phyloP scores from a whole-genome alignment of 495 filamentous ascomycete species.

The Penicillium mononematosum region DNA sequence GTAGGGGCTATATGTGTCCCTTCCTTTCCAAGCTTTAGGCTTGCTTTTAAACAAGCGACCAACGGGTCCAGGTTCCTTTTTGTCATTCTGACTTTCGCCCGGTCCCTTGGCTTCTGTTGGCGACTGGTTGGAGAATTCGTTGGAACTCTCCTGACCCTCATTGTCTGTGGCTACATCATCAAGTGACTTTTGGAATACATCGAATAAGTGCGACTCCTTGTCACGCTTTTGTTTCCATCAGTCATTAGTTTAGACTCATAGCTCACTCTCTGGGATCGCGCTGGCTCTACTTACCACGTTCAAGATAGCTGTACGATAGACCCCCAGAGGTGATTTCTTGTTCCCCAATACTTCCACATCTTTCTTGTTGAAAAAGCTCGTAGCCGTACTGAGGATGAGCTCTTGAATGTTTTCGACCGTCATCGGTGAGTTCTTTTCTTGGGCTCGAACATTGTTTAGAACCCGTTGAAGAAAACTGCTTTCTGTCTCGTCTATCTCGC shows the following conservation, averaged over 20 bases:
- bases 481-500: background rate
- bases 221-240: constrained; percentile 3
- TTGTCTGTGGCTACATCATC: background rate
- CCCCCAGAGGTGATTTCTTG: constrained; percentile 15
- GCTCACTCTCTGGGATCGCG: background rate
- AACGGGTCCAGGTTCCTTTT: background rate
- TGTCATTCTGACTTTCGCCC: background rate
- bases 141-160: background rate
- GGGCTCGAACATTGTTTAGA: background rate
- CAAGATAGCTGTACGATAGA: constrained; percentile 15
- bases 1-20: constrained; percentile 7
- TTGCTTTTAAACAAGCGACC: background rate
- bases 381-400: constrained; percentile 9
- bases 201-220: constrained; percentile 15
- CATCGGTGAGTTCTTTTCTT: background rate
- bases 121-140: background rate
- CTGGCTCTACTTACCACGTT: constrained; percentile 13
- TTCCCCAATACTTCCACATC: constrained; percentile 6
- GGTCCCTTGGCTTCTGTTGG: background rate
- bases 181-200: constrained; percentile 20
- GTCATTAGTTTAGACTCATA: background rate
- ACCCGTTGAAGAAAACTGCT: constrained; percentile 13
- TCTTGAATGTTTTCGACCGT: constrained; percentile 4
- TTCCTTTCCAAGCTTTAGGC: background rate
- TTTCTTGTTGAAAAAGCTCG: constrained; percentile 1